phyloP scores from a whole-genome alignment of 176 grass and related monocot genomes.

The Typha latifolia region DNA sequence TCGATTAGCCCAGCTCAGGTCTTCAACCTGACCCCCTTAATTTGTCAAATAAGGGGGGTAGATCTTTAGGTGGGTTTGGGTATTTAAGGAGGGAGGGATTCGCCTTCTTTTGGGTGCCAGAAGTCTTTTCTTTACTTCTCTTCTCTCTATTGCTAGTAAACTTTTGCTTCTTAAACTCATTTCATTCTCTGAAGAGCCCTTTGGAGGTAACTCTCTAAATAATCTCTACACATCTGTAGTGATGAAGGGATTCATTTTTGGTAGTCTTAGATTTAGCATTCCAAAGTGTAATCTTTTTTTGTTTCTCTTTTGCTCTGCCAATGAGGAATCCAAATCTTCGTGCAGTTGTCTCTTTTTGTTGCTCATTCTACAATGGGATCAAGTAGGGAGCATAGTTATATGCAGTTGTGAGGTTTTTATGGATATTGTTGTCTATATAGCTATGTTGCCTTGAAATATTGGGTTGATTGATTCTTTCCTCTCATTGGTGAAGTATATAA shows the following conservation, averaged over 20 bases:
- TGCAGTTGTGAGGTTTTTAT: not conserved
- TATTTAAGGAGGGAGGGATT: conserved; percentile 3
- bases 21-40: not conserved
- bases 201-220: not conserved
- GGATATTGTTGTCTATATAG: not conserved
- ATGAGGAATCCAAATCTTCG: not conserved
- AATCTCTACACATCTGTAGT: not conserved
- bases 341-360: not conserved
- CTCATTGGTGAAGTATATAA: too few species aligned
- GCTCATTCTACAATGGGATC: not conserved
- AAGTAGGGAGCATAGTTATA: not conserved
- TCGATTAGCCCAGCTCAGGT: not conserved
- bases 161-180: not conserved
- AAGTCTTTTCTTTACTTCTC: not conserved
- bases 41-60: not conserved
- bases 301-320: not conserved
- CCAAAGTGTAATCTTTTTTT: not conserved
- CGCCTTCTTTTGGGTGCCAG: not conserved
- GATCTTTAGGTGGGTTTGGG: not conserved
- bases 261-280: not conserved
- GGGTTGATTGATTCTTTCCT: not conserved
- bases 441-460: not conserved
- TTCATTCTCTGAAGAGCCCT: not conserved
- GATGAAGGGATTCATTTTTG: not conserved
- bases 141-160: not conserved